Conservation (phyloP, 2,329 filamentous ascomycete genomes). For the Stemphylium lycopersici region DNA sequence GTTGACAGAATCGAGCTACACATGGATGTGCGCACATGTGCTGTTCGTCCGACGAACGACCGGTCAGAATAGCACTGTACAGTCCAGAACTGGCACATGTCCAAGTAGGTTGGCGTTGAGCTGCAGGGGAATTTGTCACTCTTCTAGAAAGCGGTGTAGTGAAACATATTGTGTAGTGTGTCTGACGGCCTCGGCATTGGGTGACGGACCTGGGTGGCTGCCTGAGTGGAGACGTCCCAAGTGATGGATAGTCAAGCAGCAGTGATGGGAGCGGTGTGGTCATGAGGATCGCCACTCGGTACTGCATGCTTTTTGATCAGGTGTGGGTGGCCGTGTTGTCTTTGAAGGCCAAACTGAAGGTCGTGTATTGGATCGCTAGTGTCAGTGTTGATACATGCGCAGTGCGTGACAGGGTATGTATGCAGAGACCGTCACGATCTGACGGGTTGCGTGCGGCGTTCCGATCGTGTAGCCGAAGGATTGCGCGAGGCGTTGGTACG, state of each 20-base stretch:
- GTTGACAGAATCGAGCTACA: too few relatives aligned
- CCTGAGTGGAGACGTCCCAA: background rate
- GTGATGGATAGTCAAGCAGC: background rate
- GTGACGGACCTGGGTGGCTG: background rate
- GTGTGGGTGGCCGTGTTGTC: background rate
- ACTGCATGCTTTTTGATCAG: slow-evolving; percentile 2
- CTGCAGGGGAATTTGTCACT: slow-evolving; percentile 8
- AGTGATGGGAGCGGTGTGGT: background rate
- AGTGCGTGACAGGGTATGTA: background rate
- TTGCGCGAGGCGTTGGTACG: background rate
- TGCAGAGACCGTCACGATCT: background rate
- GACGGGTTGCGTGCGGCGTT: background rate
- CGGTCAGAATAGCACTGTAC: background rate
- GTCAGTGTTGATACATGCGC: background rate
- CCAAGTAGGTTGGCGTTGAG: background rate
- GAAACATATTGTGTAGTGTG: background rate
- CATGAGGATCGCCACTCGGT: background rate
- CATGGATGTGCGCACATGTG: too few relatives aligned
- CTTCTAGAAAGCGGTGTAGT: background rate
- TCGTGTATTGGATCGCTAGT: background rate
- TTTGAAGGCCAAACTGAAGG: background rate
- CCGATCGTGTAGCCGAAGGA: background rate
- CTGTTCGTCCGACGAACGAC: too few relatives aligned
- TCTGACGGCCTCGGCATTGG: background rate
- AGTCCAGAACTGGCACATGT: background rate